A percentile compares a stretch with the other conserved stretches of the same genome.
Evolutionary conservation across 805 yeast species (phyloP).

Genomic region (Spathaspora arborariae): DNA sequence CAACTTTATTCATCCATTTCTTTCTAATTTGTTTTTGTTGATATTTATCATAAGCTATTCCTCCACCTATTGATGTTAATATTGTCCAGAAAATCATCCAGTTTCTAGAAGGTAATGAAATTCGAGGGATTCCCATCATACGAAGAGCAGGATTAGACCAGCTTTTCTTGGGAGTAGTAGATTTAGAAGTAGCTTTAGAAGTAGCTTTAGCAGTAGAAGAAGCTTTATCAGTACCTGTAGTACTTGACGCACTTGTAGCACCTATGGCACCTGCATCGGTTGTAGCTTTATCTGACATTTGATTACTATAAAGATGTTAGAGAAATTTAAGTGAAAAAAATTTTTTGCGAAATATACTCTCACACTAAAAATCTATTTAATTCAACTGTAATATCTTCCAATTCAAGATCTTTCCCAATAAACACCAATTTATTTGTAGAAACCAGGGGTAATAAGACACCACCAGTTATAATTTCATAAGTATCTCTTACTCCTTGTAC

Average conservation of each 20-base stretch:
- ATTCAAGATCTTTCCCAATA: conserved; percentile 63
- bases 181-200: not conserved
- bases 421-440: conserved; percentile 59
- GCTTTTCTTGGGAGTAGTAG: conserved; percentile 30
- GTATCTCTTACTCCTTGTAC: conserved; percentile 93
- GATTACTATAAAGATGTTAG: not conserved
- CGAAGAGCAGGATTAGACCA: conserved; percentile 75
- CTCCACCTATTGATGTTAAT: conserved; percentile 64
- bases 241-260: no score
- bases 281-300: not conserved
- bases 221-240: no score
- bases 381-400: conserved; percentile 31
- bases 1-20: conserved; percentile 61
- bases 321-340: not conserved
- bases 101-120: conserved; percentile 83
- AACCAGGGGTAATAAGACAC: conserved; percentile 32
- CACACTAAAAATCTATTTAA: conserved; percentile 11
- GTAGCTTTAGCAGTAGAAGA: not conserved
- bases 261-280: no score
- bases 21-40: conserved; percentile 65
- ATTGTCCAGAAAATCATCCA: conserved; percentile 89
- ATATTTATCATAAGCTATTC: conserved; percentile 71
- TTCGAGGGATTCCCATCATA: conserved; percentile 78
- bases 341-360: not conserved
- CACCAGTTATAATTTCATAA: conserved; percentile 66